Percentiles rank a stretch among this genome's conserved stretches.
These are phyloP conservation scores for Pseudogymnoascus pannorum DNA, from an alignment of 2,329 filamentous ascomycete species.

Conservation along the genomic window DNA sequence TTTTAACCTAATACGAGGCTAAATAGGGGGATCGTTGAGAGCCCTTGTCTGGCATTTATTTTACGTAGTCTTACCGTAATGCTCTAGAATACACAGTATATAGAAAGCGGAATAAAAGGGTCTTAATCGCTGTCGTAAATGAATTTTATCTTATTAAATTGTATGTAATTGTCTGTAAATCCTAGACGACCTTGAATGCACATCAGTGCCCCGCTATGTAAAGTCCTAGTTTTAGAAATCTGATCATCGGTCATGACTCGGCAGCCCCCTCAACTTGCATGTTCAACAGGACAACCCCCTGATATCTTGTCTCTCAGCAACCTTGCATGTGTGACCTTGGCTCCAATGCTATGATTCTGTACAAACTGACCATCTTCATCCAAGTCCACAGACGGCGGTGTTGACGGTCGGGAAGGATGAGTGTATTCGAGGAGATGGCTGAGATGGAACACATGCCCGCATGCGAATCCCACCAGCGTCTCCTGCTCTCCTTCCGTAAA, in stretches of 20 bases:
- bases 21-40: neutral
- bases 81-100: neutral
- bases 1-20: neutral
- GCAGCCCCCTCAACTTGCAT: neutral
- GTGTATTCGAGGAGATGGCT: slow-evolving; percentile 54
- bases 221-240: neutral
- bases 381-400: slow-evolving; percentile 31
- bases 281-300: slow-evolving; percentile 57
- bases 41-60: neutral
- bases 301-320: slow-evolving; percentile 64
- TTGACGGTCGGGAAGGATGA: slow-evolving; percentile 34
- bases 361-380: slow-evolving; percentile 38
- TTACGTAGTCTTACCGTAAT: no score
- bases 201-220: neutral
- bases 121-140: neutral
- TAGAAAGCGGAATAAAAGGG: neutral
- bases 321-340: slow-evolving; percentile 81
- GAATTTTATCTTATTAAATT: neutral
- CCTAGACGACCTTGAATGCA: neutral
- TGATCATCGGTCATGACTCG: neutral
- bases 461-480: slow-evolving; percentile 72
- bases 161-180: neutral
- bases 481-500: slow-evolving; percentile 59
- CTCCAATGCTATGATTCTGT: slow-evolving; percentile 61
- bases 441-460: slow-evolving; percentile 75